Base-by-base conservation (phyloP, 257 asterid species). In the Haberlea rhodopensis region DNA sequence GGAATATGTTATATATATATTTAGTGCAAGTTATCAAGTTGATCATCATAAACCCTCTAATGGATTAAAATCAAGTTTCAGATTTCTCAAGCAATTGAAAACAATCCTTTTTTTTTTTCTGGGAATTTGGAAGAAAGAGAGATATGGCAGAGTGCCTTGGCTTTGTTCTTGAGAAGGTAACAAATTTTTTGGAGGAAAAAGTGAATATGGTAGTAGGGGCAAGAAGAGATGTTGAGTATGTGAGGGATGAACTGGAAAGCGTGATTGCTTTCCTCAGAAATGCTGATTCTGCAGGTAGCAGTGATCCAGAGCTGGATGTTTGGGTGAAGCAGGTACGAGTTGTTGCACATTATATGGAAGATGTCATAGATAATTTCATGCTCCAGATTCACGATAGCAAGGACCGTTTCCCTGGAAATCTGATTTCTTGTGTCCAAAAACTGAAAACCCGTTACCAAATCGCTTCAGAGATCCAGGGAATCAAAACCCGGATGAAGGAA, bases 261-360 rank as follows among this genome's bases (percentile, higher is more conserved):
- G 60, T 65, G 68, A 52, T 16, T 5, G 58, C 76, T 19, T 73
- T 77, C 57, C 59, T 73, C 7, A 10, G 58, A 57, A 73, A 55
- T n/a, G 77, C 77, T 19, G 77, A 77, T 61, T 58, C 73, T 23
- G 24, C 37, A 1, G 71, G 62, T 27, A 73, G 34, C 51, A 51
- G 64, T 56, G 79, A 73, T 55, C 71, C 71, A 1, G 76, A 66
- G 64, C 65, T 77, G 62, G 57, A 65, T 56, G 57, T 67, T 8
- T 73, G 79, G 77, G 77, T 67, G 5, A 74, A 67, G 31, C 75
- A 74, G 55, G 77, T 70, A 20, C 72, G 70, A 26, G 77, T 73
- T 24, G 69, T 71, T 1, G 76, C 79, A 8, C 58, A 52, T 25
- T 76, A 73, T 10, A 67, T 46, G 0, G 79, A 78, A 45, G 71